Evolutionary conservation across 371 early-diverging fungal species (phyloP).

Genomic region (Mortierella sp.): DNA sequence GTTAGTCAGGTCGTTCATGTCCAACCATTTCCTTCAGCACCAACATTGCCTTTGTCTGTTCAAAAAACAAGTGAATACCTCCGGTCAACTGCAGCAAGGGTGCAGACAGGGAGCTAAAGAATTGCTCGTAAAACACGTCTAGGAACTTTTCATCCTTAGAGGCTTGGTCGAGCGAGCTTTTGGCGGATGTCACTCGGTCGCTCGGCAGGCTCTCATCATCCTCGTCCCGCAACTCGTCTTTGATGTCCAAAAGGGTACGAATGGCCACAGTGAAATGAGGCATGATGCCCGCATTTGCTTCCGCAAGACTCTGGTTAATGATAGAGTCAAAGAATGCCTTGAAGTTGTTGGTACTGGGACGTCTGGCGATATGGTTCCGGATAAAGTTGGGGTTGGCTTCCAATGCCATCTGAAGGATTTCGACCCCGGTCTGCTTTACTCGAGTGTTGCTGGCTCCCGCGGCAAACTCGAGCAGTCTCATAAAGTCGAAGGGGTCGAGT

Average conservation of each 20-base stretch:
- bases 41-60: background rate
- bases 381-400: background rate
- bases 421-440: background rate
- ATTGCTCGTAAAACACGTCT: background rate
- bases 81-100: background rate
- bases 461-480: background rate
- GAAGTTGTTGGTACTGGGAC: background rate
- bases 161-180: background rate
- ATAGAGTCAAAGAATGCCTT: background rate
- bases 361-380: background rate
- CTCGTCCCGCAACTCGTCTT: background rate
- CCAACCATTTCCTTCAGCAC: background rate
- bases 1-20: background rate
- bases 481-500: background rate
- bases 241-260: background rate
- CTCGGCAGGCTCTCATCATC: background rate
- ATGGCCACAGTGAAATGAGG: background rate
- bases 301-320: background rate
- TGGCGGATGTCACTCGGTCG: background rate
- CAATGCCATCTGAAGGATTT: background rate
- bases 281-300: background rate
- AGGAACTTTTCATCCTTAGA: background rate
- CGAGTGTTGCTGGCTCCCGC: background rate
- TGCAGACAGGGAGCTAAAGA: background rate
- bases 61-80: background rate